Evolutionary conservation across 169 alveolate genomes (phyloP), one percentile per base, ranked within the genome.

Genomic region (Plasmodium vinckei): DNA sequence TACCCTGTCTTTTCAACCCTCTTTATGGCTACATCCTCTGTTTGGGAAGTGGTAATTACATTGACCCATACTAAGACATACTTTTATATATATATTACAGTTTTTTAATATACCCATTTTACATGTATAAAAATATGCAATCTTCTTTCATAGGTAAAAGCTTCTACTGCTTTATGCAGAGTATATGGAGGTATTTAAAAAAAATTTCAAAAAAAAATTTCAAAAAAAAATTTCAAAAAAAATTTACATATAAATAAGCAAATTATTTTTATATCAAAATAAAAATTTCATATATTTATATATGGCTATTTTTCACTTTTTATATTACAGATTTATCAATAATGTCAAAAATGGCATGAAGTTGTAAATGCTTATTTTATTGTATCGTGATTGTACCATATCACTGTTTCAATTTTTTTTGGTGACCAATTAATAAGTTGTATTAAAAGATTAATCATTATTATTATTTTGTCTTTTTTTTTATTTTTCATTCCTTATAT

Each of bases 1-100:
- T 95, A 79, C 84, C 97, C 97, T 25, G 97, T 94, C 44, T 95
- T 93, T 93, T 92, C 94, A 46, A 90, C 95, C 15, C 64, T 95
- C 60, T 94, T 94, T 82, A 94, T 93, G 94, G 96, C 95, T 12
- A 95, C 97, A 0, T 79, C 93, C 17, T 77, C 95, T 13, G 96
- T 95, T 19, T 95, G 97, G 97, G 96, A 95, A 84, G 93, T 92
- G 91, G 97, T 94, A 46, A 73, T 68, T 79, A 60, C 84, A 39
- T 47, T 71, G 15, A 79, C 69, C 54, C 9, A 65, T 49, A 23
- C 7, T 2, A 12, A 2, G 6, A 6, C 9, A 17, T 5, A 57
- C 33, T n/a, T 21, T 5, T 12, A 4, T 19, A 19, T 21, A 27
- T 15, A 57, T 57, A 19, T 33, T 33, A 33, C 42, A 33, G 0